Conservation (phyloP, 75 land plant species). For the Cunninghamia lanceolata region DNA sequence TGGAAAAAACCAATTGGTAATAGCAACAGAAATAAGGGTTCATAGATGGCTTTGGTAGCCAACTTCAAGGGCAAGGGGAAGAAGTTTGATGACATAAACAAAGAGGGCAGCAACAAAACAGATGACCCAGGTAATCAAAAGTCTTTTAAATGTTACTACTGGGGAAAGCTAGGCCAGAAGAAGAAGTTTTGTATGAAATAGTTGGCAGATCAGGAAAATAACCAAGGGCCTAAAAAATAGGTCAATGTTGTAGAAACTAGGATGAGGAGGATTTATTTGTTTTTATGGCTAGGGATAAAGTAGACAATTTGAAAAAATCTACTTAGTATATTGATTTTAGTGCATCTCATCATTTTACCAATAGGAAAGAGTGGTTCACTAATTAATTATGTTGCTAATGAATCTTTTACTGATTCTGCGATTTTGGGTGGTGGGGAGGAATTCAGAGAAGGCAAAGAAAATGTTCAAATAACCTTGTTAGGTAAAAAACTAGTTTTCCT, state of each 20-base stretch:
- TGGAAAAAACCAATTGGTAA: neutral
- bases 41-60: neutral
- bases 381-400: too few relatives aligned
- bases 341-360: neutral
- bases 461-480: too few relatives aligned
- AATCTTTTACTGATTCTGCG: too few relatives aligned
- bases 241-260: neutral
- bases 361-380: neutral
- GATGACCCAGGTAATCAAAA: neutral
- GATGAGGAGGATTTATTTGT: neutral
- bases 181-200: neutral
- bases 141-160: neutral
- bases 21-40: neutral
- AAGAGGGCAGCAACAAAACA: neutral
- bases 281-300: neutral
- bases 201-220: neutral
- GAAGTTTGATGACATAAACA: neutral
- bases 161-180: neutral
- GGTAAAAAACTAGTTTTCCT: too few relatives aligned
- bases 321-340: neutral
- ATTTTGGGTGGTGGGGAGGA: too few relatives aligned
- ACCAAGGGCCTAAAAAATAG: neutral
- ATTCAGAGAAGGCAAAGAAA: too few relatives aligned
- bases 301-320: neutral
- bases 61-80: neutral